phyloP scores from a whole-genome alignment of 306 rosid genomes.

The Lathyrus tuberosus region DNA sequence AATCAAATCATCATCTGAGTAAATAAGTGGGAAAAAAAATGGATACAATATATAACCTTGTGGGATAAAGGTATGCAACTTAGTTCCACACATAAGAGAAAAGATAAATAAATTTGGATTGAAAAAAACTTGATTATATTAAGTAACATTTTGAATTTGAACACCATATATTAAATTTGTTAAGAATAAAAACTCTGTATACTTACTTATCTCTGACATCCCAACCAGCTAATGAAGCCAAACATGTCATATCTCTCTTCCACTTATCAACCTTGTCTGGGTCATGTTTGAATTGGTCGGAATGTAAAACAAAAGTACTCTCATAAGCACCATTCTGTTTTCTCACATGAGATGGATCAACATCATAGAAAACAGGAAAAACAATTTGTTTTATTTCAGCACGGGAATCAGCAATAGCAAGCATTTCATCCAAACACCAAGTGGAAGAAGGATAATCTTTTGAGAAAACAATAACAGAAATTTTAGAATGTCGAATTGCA shows the following conservation, averaged over 20 bases:
- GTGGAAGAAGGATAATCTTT: background rate
- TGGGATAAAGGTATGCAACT: too few relatives aligned
- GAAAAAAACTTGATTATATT: too few relatives aligned
- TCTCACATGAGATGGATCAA: background rate
- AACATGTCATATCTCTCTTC: background rate
- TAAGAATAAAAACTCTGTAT: background rate
- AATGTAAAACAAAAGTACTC: background rate
- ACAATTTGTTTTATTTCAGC: background rate
- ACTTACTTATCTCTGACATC: background rate
- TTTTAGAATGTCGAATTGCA: background rate
- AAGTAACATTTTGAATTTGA: too few relatives aligned
- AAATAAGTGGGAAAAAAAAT: too few relatives aligned
- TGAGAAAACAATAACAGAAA: background rate
- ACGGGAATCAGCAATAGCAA: background rate
- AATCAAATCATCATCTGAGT: background rate
- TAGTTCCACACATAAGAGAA: too few relatives aligned
- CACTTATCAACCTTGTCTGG: background rate
- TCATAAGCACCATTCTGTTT: background rate
- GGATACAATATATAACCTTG: too few relatives aligned
- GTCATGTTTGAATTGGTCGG: background rate
- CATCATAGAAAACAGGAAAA: slow-evolving; percentile 5
- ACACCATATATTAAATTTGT: too few relatives aligned
- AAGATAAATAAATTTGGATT: too few relatives aligned
- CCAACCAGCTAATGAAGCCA: background rate
- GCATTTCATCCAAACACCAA: slow-evolving; percentile 3